Evolutionary conservation across 2,329 filamentous ascomycete species (phyloP).

Genomic region (Chrysoporthe austroafricana): DNA sequence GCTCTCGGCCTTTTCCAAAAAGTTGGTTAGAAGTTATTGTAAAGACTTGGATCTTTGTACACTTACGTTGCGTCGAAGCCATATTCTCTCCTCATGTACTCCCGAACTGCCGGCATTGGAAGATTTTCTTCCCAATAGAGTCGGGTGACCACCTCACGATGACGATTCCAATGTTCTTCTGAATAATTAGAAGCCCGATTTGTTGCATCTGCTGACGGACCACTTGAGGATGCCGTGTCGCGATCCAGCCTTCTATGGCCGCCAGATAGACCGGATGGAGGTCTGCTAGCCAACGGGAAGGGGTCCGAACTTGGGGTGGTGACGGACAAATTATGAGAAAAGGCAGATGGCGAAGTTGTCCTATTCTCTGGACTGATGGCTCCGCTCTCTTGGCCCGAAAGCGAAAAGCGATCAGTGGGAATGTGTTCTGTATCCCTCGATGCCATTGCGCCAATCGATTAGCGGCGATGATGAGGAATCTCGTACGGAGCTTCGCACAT

Average conservation of each 20-base stretch:
- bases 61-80: conserved; percentile 8
- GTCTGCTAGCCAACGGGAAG: not conserved
- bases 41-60: not conserved
- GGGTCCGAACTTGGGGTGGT: not conserved
- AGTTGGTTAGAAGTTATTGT: not conserved
- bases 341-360: not conserved
- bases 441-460: not conserved
- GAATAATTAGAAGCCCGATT: not conserved
- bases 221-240: not conserved
- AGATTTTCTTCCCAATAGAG: conserved; percentile 13
- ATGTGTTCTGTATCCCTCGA: not conserved
- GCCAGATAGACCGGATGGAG: not conserved
- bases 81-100: conserved; percentile 3
- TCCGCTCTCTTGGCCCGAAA: not conserved
- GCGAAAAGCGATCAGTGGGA: not conserved
- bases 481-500: not conserved
- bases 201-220: not conserved
- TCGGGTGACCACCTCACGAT: not conserved
- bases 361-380: not conserved
- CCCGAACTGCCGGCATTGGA: conserved; percentile 11
- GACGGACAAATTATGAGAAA: not conserved
- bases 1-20: not conserved
- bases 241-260: not conserved
- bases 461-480: not conserved
- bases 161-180: conserved; percentile 8